Evolutionary conservation across 495 filamentous ascomycete species (phyloP).

Genomic region (Annulohypoxylon maeteangense): DNA sequence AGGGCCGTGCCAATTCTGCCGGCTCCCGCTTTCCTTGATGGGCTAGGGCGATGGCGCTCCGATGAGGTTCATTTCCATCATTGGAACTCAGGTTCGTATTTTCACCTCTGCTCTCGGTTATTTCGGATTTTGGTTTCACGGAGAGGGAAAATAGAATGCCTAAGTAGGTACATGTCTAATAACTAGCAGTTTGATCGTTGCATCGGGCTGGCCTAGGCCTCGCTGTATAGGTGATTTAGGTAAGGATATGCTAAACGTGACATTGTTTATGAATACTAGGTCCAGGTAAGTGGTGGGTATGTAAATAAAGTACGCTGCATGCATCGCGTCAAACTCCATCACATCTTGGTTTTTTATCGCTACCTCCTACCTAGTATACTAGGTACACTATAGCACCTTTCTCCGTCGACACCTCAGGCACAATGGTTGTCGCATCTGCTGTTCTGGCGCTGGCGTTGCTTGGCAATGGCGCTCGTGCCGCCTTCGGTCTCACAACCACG

Average conservation of each 20-base stretch:
- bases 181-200: background rate
- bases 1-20: slow-evolving; percentile 27
- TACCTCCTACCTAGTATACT: too few relatives aligned
- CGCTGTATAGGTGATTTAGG: too few relatives aligned
- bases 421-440: slow-evolving; percentile 17
- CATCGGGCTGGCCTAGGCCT: background rate
- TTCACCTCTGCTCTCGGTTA: slow-evolving; percentile 2
- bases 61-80: background rate
- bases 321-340: background rate
- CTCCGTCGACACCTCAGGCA: background rate
- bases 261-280: background rate
- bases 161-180: background rate
- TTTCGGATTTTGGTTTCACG: slow-evolving; percentile 2
- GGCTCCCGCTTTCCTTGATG: slow-evolving; percentile 22
- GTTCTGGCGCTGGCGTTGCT: slow-evolving; percentile 16
- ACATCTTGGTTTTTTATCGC: background rate
- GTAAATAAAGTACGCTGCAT: background rate
- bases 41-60: slow-evolving; percentile 14
- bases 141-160: background rate
- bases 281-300: too few relatives aligned
- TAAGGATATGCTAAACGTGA: background rate
- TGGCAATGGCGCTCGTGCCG: slow-evolving; percentile 14
- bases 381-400: background rate
- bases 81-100: background rate
- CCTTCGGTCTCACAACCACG: slow-evolving; percentile 47